Evolutionary conservation across 805 yeast genomes (phyloP).

Genomic region (Saccharomycopsis sp.): DNA sequence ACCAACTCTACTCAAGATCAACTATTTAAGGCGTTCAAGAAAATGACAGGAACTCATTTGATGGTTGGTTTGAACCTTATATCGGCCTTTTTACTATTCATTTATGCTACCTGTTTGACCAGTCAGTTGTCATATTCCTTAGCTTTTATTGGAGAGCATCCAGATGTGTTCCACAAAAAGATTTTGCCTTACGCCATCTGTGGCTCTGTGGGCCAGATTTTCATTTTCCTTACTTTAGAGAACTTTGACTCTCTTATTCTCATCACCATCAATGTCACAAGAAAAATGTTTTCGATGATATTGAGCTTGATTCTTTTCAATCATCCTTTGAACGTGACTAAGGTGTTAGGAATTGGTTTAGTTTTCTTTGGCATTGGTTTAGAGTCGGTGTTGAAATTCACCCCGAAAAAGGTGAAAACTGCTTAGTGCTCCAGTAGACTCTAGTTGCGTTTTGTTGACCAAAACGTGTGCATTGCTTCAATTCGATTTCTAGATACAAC

Average conservation of each 20-base stretch:
- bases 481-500: neutral
- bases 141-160: constrained; percentile 43
- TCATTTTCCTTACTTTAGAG: constrained; percentile 79
- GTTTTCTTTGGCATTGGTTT: constrained; percentile 83
- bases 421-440: neutral
- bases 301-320: constrained; percentile 82
- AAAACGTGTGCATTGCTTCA: neutral
- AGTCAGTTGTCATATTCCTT: constrained; percentile 45
- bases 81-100: constrained; percentile 39
- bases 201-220: constrained; percentile 93
- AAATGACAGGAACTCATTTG: constrained; percentile 75
- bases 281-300: constrained; percentile 94
- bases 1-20: constrained; percentile 93
- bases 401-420: constrained; percentile 14
- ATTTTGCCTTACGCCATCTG: constrained; percentile 61
- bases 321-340: constrained; percentile 55
- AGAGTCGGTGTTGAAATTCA: constrained; percentile 55
- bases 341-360: constrained; percentile 71
- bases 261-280: constrained; percentile 90
- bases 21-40: constrained; percentile 46
- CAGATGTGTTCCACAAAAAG: constrained; percentile 46
- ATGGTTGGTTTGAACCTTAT: constrained; percentile 64
- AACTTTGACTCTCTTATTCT: constrained; percentile 77
- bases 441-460: neutral
- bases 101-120: constrained; percentile 41